Percentiles rank a stretch among this genome's conserved stretches.
These are phyloP conservation scores for Fraxinus floribunda DNA, from an alignment of 305 asterid species.

Conservation along the genomic window DNA sequence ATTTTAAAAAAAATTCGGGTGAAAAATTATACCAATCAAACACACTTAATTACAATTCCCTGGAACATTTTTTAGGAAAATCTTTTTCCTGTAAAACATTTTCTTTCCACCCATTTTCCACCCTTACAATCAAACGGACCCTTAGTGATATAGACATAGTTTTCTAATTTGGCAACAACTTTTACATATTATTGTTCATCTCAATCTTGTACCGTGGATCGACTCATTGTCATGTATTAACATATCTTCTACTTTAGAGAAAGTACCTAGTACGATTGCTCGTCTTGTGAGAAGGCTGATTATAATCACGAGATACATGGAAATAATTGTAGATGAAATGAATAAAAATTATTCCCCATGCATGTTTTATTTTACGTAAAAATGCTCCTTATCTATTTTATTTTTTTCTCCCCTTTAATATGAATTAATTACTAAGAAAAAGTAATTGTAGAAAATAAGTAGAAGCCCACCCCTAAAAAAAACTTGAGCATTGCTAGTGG, in stretches of 20 bases:
- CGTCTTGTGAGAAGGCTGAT: neutral
- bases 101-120: too few species aligned
- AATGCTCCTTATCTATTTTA: neutral
- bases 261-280: neutral
- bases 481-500: too few species aligned
- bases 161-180: neutral
- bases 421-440: neutral
- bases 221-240: neutral
- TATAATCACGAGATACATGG: neutral
- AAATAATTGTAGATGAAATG: neutral
- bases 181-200: too few species aligned
- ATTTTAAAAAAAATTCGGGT: too few species aligned
- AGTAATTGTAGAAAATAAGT: neutral
- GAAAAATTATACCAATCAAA: too few species aligned
- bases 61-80: too few species aligned
- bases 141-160: neutral
- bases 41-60: too few species aligned
- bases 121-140: too few species aligned
- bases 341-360: neutral
- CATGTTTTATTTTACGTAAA: neutral
- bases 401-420: neutral
- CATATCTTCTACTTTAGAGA: neutral
- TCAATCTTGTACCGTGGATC: neutral
- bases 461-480: neutral
- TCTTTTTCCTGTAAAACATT: too few species aligned